Conservation (phyloP, 2,329 filamentous ascomycete genomes). For the Huntiella moniliformis region DNA sequence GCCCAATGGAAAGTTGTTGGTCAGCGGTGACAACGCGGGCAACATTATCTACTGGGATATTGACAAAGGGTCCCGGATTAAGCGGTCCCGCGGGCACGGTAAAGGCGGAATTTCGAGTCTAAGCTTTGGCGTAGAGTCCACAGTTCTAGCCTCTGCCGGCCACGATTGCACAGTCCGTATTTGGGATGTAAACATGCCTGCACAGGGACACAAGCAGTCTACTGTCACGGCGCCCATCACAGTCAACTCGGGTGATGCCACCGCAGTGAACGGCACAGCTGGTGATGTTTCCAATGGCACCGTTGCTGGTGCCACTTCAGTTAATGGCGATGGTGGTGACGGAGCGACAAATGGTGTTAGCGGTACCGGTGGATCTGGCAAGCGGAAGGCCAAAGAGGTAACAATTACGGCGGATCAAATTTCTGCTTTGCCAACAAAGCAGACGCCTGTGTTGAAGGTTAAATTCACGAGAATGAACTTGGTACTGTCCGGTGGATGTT, state of each 20-base stretch:
- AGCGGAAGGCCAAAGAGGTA: slow-evolving; percentile 79
- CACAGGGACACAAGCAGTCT: slow-evolving; percentile 42
- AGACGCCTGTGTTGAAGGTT: slow-evolving; percentile 83
- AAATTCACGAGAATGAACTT: slow-evolving; percentile 91
- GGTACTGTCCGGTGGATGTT: slow-evolving; percentile 65
- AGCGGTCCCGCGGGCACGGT: slow-evolving; percentile 83
- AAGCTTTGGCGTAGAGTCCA: slow-evolving; percentile 85
- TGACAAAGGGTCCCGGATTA: slow-evolving; percentile 65
- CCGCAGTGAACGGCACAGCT: background rate
- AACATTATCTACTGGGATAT: slow-evolving; percentile 93
- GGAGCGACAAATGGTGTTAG: slow-evolving; percentile 15
- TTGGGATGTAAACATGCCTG: slow-evolving; percentile 70
- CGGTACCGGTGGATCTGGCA: slow-evolving; percentile 18
- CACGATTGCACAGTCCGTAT: slow-evolving; percentile 83
- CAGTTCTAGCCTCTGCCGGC: slow-evolving; percentile 72
- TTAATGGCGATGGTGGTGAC: slow-evolving; percentile 16
- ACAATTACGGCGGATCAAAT: slow-evolving; percentile 87
- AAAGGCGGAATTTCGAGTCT: slow-evolving; percentile 89
- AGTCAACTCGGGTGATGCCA: slow-evolving; percentile 9
- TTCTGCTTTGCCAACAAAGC: slow-evolving; percentile 87
- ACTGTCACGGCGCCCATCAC: slow-evolving; percentile 20
- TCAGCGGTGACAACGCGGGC: slow-evolving; percentile 71
- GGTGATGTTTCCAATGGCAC: too few relatives aligned
- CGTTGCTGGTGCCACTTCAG: slow-evolving; percentile 19
- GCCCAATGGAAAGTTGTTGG: slow-evolving; percentile 76